Percentiles rank a stretch among this genome's conserved stretches.
These are phyloP conservation scores for Lactifluus piperatus DNA, from an alignment of 768 basidiomycete species.

Conservation along the genomic window DNA sequence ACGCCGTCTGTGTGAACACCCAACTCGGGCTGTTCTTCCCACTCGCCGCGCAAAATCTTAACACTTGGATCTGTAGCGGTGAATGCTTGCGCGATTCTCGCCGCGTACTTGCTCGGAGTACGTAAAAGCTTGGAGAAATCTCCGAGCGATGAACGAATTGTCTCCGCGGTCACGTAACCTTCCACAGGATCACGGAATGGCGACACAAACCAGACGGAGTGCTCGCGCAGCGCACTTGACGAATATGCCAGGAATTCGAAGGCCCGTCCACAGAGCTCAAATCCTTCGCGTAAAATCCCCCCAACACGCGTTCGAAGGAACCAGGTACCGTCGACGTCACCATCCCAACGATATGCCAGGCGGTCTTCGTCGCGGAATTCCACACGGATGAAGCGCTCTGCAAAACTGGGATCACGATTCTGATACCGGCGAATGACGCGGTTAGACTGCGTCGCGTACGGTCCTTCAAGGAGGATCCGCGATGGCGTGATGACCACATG, in stretches of 20 bases:
- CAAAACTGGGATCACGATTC: constrained; percentile 30
- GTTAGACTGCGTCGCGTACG: constrained; percentile 68
- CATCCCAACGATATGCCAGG: constrained; percentile 63
- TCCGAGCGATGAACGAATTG: constrained; percentile 56
- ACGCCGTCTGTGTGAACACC: constrained; percentile 68
- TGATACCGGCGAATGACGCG: constrained; percentile 62
- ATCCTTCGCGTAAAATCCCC: constrained; percentile 46
- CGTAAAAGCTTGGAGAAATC: constrained; percentile 44
- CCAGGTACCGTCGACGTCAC: constrained; percentile 47
- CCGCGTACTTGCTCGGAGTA: constrained; percentile 71
- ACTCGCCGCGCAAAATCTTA: constrained; percentile 43
- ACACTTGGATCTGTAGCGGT: constrained; percentile 75
- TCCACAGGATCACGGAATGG: constrained; percentile 44
- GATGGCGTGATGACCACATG: constrained; percentile 75
- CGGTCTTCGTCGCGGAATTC: constrained; percentile 80
- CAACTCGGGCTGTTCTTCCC: constrained; percentile 57
- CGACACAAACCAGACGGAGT: constrained; percentile 75
- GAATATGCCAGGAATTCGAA: constrained; percentile 85
- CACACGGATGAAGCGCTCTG: constrained; percentile 71
- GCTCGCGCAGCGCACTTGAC: constrained; percentile 63
- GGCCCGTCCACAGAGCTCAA: constrained; percentile 56
- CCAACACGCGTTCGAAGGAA: constrained; percentile 36
- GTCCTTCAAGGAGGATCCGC: constrained; percentile 65
- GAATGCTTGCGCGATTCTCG: constrained; percentile 76
- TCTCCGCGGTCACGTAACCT: constrained; percentile 42